Evolutionary conservation across 331 rosid genomes (phyloP).

Genomic region (Rhamnella rubrinervis): DNA sequence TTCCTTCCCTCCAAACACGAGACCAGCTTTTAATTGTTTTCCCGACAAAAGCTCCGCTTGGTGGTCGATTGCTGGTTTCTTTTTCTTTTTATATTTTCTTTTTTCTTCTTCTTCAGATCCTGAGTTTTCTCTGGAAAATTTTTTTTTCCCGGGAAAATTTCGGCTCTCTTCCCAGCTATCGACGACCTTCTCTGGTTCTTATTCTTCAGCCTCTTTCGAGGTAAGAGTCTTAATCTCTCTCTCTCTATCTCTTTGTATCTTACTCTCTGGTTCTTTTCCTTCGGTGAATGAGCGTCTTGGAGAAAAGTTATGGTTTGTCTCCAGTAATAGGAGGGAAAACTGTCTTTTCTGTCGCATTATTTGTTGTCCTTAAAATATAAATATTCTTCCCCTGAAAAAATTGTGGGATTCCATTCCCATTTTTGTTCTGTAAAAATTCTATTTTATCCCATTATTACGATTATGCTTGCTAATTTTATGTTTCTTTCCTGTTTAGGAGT

Average conservation of each 20-base stretch:
- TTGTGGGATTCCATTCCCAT: no score
- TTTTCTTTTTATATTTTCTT: background rate
- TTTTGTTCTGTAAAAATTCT: background rate
- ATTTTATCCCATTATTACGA: conserved; percentile 1
- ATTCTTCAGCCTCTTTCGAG: conserved; percentile 34
- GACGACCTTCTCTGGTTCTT: conserved; percentile 28
- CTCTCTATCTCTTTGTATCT: background rate
- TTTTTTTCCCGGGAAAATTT: conserved; percentile 32
- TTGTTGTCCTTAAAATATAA: background rate
- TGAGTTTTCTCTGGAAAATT: conserved; percentile 20
- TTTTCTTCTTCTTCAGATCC: conserved; percentile 22
- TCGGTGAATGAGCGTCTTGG: background rate
- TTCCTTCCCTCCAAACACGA: conserved; percentile 56
- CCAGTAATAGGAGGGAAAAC: background rate
- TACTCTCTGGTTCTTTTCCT: background rate
- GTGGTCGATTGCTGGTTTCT: conserved; percentile 1
- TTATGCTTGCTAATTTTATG: conserved; percentile 4
- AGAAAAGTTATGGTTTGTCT: background rate
- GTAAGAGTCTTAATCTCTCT: conserved; percentile 22
- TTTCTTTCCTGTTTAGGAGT: conserved; percentile 21
- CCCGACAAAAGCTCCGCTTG: conserved; percentile 12
- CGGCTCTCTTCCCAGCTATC: conserved; percentile 29
- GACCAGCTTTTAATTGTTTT: conserved; percentile 16
- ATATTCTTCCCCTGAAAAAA: background rate
- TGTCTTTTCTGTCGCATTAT: background rate